Evolutionary conservation across 768 basidiomycete species (phyloP), one percentile per base, ranked within the genome.

Genomic region (Hemileccinum rubropunctum): DNA sequence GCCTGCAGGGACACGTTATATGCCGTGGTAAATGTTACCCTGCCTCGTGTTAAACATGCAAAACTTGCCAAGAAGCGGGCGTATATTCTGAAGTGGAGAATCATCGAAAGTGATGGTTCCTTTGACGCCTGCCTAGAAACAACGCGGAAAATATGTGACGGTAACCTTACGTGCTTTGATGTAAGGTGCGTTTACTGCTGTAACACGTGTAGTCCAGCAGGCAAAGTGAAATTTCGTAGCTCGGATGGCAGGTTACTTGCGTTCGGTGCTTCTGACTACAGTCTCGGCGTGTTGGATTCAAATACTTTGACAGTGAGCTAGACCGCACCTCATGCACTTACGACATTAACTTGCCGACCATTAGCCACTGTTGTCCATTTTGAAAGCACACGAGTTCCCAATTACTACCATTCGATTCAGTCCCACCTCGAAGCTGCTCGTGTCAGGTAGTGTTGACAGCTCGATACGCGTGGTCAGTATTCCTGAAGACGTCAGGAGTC

Each of bases 301-400:
- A 73, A 72, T 46, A 91, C 83, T 2, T 70, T 98, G 20, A 76
- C 79, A 47, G 97, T 98, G 66, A 61, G 85, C 26, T 34, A 47
- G 20, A 53, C 43, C 23, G 12, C 21, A 11, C 18, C 18, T 20
- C 36, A 21, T 45, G 14, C 23, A 20, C 12, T 14, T 21, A n/a
- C 42, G 39, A 37, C n/a, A 36, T 39, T 52, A 15, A 62, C 21
- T 8, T 3, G 12, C 13, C 4, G 34, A 36, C 37, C 27, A 18
- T 58, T n/a, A 98, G 95, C 95, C 94, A 1, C 65, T 92, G 12
- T 70, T 91, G 27, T 84, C 84, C 17, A 97, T 99, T 53, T 74
- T 98, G 50, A 91, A 90, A 68, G 90, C 97, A 0, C 95, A 98
- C 67, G 93, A 95, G 52, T 93, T 98, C 67, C 90, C 97, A 4